Base-by-base conservation (phyloP, 805 yeast genomes). In the Metschnikowia dekortorum region DNA sequence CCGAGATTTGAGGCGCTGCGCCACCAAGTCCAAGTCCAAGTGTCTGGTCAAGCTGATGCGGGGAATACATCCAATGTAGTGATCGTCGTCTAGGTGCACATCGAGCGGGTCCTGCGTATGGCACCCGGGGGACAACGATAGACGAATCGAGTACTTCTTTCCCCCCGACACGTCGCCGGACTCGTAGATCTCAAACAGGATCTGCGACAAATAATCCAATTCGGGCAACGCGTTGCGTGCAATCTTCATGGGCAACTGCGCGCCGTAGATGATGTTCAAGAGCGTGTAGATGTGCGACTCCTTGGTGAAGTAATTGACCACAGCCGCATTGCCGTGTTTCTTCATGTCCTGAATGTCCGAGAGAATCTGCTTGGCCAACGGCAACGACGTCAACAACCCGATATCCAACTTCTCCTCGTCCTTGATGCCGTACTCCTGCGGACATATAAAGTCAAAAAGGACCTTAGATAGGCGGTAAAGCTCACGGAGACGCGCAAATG, bases 71-170 rank as follows among this genome's bases (percentile, higher is more conserved):
- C 97, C 91, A 55, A 94, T 94, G 69, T 94, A 92, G 69, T 94
- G 99, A 64, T 89, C 91, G 42, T 89, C 92, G 69, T 94, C 99
- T 43, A 94, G 76, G 67, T 92, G 97, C 42, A 95, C 96, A 69
- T 94, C 99, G 56, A 94, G 76, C 29, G 99, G 99, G 67, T 92
- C 96, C 62, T 90, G 96, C 0, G 98, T 91, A 69, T 94, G 97
- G 68, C 99, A 94, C 18, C 99, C 99, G 1, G 99, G 98, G 5
- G 97, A 87, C 59, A 94, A 76, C n/a, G 92, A 85, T 53, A 94
- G 77, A 61, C 98, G 79, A 49, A 94, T 86, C 5, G 97, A 86
- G 65, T 92, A 96, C 61, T 87, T 85, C 68, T 89, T 88, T 47
- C 82, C 83, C 8, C 85, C 84, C 11, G 57, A 61, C 34, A 80